Percentiles rank a stretch among this genome's conserved stretches.
phyloP scores from a whole-genome alignment of 106 monocot genomes.

The Platanthera zijinensis region DNA sequence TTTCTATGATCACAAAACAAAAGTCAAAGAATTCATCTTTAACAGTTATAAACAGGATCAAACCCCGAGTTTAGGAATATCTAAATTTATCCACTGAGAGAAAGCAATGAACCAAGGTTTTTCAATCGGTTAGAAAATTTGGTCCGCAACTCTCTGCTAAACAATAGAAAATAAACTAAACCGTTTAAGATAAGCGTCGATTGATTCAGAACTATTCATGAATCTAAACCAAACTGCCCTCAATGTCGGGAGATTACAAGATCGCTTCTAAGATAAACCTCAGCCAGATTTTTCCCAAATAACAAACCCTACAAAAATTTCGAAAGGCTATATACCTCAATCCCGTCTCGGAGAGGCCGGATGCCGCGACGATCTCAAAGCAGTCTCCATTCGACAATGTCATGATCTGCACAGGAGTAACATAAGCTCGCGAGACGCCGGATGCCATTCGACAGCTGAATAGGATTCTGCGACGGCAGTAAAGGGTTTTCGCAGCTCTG shows the following conservation, averaged over 20 bases:
- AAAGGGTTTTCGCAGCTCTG: not conserved
- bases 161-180: not conserved
- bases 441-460: conserved; percentile 26
- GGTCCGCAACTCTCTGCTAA: not conserved
- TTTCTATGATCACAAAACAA: conserved; percentile 33
- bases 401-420: conserved; percentile 7
- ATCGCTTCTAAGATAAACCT: not conserved
- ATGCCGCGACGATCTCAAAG: conserved; percentile 29
- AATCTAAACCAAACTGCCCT: not conserved
- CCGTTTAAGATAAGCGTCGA: not conserved
- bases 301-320: not conserved
- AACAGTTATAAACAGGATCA: no score
- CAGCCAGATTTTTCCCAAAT: not conserved
- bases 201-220: not conserved
- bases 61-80: not conserved
- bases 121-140: not conserved
- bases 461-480: not conserved
- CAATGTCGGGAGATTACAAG: not conserved
- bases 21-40: not conserved
- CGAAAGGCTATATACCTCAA: conserved; percentile 33
- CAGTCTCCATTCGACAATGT: conserved; percentile 21
- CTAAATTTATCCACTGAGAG: not conserved
- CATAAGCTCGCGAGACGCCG: not conserved
- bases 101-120: not conserved
- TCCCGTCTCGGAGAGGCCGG: conserved; percentile 44